A percentile compares a stretch with the other conserved stretches of the same genome.
phyloP scores from a whole-genome alignment of 257 asterid genomes.

The Ballota nigra region DNA sequence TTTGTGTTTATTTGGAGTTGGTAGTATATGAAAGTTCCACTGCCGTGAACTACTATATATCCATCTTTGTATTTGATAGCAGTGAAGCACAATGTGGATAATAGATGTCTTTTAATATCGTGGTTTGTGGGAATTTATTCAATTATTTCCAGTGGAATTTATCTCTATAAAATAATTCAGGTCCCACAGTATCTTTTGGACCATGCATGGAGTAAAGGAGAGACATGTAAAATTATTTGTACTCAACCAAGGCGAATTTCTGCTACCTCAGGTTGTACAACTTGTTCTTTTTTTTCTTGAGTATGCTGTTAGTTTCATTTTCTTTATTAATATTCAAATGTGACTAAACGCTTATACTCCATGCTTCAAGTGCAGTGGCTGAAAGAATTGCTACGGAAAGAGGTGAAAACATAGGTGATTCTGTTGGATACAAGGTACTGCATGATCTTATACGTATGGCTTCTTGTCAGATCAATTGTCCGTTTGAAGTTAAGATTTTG shows the following conservation, averaged over 20 bases:
- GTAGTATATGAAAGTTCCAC: background rate
- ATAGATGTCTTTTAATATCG: background rate
- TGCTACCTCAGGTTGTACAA: constrained; percentile 77
- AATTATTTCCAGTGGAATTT: background rate
- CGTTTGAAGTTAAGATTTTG: background rate
- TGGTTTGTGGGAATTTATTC: constrained; percentile 12
- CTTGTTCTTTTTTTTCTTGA: constrained; percentile 16
- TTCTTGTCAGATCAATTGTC: background rate
- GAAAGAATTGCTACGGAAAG: constrained; percentile 95
- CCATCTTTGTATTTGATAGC: background rate
- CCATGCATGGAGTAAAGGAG: constrained; percentile 81
- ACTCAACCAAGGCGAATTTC: constrained; percentile 95
- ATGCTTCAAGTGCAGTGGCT: constrained; percentile 64
- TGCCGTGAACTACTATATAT: too few relatives aligned
- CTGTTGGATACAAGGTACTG: constrained; percentile 93
- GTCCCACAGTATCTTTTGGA: constrained; percentile 93
- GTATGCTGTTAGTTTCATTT: background rate
- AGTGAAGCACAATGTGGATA: background rate
- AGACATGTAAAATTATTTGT: constrained; percentile 82
- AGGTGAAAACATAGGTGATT: constrained; percentile 82
- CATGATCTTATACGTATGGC: constrained; percentile 16
- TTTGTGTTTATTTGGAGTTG: background rate
- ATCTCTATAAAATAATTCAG: constrained; percentile 33
- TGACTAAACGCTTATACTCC: constrained; percentile 14
- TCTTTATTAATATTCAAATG: constrained; percentile 16